Evolutionary conservation across 1,284 basidiomycete species (phyloP), one percentile per base, ranked within the genome.

Genomic region (Cutaneotrichosporon daszewskae): DNA sequence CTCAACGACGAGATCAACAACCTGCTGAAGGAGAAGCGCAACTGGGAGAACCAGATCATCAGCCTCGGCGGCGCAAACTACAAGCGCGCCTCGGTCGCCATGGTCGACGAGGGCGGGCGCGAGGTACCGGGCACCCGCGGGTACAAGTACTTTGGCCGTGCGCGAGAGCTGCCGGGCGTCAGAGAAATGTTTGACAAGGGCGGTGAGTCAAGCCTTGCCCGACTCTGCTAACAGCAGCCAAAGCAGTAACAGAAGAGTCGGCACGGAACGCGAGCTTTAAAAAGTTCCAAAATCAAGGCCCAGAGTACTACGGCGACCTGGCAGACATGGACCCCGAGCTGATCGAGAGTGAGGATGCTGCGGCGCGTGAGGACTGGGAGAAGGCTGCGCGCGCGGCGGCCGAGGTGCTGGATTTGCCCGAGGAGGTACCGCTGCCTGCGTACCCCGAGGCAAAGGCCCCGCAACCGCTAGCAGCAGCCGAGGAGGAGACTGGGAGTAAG

Each of bases 81-180:
- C 65, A 79, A 87, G 61, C 76, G 92, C 38, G 92, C 87, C 61
- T 65, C 72, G 23, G 83, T 87, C 5, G 82, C 84, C 37, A 94
- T 95, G 86, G 62, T 87, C 54, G 86, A 96, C 62, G 90, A 92
- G 54, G 90, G 92, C 57, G 89, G 90, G 14, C 87, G 87, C 63
- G 90, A 95, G 69, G 89, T 96, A 0, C 90, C 91, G 0, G 90
- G 91, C 0, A 94, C 87, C n/a, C 86, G 95, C 56, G 94, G 92
- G 43, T 98, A 97, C 80, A 97, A 97, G 89, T 97, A 97, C 72
- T 98, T 98, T 72, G 95, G 94, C 39, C 82, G 94, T 23, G 91
- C 94, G 4, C 94, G 91, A 63, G 95, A 97, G 42, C 76, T 98
- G 5, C 95, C 94, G 0, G 94, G 95, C 36, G 90, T 97, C 5